A percentile compares a stretch with the other conserved stretches of the same genome.
These are phyloP conservation scores for Samsoniella hepiali DNA, from an alignment of 2,329 filamentous ascomycete species.

Conservation along the genomic window DNA sequence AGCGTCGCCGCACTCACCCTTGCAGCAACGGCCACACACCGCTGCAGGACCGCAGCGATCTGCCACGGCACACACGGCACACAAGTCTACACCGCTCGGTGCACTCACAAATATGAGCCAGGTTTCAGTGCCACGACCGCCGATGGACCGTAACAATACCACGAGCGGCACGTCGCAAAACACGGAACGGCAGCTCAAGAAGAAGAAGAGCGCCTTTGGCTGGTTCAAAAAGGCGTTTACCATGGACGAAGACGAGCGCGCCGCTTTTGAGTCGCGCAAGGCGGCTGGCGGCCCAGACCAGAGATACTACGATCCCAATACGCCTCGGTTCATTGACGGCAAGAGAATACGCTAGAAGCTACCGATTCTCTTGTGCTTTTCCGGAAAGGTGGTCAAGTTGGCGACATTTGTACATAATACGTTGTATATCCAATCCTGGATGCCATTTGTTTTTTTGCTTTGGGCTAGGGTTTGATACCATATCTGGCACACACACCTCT, in stretches of 20 bases:
- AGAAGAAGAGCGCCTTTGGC: conserved; percentile 63
- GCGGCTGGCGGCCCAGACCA: conserved; percentile 37
- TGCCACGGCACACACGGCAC: conserved; percentile 40
- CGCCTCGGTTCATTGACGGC: conserved; percentile 55
- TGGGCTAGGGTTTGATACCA: not conserved
- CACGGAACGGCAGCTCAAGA: conserved; percentile 50
- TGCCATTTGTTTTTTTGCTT: not conserved
- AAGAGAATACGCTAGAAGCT: conserved; percentile 40
- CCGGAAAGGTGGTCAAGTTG: not conserved
- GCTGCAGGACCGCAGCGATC: conserved; percentile 34
- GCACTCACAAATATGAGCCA: conserved; percentile 57
- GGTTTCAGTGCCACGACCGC: conserved; percentile 44
- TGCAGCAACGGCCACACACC: conserved; percentile 58
- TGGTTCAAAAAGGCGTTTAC: conserved; percentile 68
- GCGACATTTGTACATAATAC: conserved; percentile 8
- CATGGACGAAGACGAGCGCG: conserved; percentile 60
- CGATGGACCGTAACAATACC: conserved; percentile 34
- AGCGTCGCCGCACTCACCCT: conserved; percentile 60
- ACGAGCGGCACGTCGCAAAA: conserved; percentile 29
- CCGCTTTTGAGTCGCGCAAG: conserved; percentile 56
- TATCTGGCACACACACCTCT: not conserved
- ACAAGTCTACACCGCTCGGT: conserved; percentile 52
- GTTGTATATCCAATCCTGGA: not conserved
- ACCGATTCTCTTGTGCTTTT: conserved; percentile 3
- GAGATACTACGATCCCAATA: conserved; percentile 49